Conservation (phyloP, 257 asterid genomes). For the Nicotiana undulata region DNA sequence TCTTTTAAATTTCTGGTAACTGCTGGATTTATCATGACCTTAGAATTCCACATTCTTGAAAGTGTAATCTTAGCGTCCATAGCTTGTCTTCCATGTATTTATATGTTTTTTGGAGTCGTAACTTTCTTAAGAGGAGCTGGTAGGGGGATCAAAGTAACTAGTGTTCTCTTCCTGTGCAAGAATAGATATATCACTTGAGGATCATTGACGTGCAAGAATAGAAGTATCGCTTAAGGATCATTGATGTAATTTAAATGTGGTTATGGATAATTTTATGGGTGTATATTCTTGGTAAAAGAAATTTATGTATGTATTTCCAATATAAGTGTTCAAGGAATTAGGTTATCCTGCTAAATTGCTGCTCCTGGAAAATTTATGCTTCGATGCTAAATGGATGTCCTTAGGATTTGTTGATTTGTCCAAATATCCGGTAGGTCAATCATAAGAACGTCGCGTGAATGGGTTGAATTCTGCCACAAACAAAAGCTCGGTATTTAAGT, state of each 20-base stretch:
- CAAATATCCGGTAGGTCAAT: too few relatives aligned
- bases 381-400: not conserved
- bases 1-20: not conserved
- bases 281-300: not conserved
- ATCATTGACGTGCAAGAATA: too few relatives aligned
- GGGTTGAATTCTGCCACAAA: not conserved
- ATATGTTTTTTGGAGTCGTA: not conserved
- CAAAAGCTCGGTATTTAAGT: not conserved
- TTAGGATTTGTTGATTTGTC: too few relatives aligned
- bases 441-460: not conserved
- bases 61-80: not conserved
- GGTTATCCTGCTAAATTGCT: not conserved
- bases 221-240: too few relatives aligned
- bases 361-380: not conserved
- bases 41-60: not conserved
- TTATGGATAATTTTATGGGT: not conserved
- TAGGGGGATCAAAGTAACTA: not conserved
- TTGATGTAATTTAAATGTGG: not conserved
- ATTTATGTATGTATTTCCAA: not conserved
- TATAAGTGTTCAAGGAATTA: not conserved
- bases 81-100: not conserved
- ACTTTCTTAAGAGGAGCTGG: not conserved
- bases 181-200: not conserved
- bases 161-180: not conserved
- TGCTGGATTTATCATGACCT: not conserved